Evolutionary conservation across 495 filamentous ascomycete genomes (phyloP).

Genomic region (Tuber brumale): DNA sequence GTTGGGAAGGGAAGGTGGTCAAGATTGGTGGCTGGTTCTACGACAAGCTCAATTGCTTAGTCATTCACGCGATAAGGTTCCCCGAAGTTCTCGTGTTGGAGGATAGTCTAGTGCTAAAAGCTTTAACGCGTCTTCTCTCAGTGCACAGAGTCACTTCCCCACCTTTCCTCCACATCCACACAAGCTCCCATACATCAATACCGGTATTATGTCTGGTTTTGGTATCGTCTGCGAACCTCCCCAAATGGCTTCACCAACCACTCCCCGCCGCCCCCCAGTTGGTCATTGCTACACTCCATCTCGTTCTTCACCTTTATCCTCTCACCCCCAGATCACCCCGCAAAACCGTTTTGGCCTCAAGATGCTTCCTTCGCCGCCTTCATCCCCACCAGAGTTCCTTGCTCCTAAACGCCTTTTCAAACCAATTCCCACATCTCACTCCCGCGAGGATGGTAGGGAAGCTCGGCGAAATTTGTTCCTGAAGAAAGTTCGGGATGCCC

Average conservation of each 20-base stretch:
- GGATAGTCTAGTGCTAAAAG: background rate
- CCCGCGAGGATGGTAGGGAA: conserved; percentile 49
- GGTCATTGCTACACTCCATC: conserved; percentile 24
- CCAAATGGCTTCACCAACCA: conserved; percentile 13
- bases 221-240: background rate
- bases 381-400: conserved; percentile 37
- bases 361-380: conserved; percentile 38
- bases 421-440: conserved; percentile 18
- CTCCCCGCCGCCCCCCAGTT: conserved; percentile 17
- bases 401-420: conserved; percentile 33
- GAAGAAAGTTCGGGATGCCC: conserved; percentile 63
- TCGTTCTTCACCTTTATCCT: conserved; percentile 35
- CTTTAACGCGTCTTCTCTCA: conserved; percentile 25
- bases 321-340: conserved; percentile 6
- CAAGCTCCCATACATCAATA: background rate
- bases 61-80: conserved; percentile 10
- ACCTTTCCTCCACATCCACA: background rate
- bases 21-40: background rate
- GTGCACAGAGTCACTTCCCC: background rate
- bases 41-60: background rate
- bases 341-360: conserved; percentile 13
- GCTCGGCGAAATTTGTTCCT: conserved; percentile 62
- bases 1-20: background rate
- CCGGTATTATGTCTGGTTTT: conserved; percentile 13
- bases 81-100: conserved; percentile 10